Evolutionary conservation across 192 early-diverging fungal genomes (phyloP), one percentile per base, ranked within the genome.

Genomic region (Chytriomyces sp.): DNA sequence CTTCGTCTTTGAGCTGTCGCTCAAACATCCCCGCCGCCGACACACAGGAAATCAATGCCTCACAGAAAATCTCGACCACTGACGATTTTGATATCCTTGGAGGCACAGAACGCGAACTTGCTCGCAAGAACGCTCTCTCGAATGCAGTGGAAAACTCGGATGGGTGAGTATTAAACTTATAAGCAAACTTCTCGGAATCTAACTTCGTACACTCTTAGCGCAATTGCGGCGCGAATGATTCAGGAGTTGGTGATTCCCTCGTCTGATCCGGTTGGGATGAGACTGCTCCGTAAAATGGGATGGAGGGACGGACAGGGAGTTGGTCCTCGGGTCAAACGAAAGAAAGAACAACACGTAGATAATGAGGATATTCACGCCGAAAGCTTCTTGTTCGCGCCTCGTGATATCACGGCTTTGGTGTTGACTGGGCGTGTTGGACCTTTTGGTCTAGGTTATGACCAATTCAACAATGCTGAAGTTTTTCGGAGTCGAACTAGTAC

Each of bases 281-380:
- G 82, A 40, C 70, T 98, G 5, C 77, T 98, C 74, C 77, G 86
- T 17, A 78, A 83, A 53, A 93, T 96, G 94, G 94, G 94, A 0
- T 95, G 93, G 93, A 85, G 89, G 54, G 87, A 92, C 39, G 94
- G 94, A 4, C 92, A 94, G 63, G 92, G 91, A 1, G 84, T 96
- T 39, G 94, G 94, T 3, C 88, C 93, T 4, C 83, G 90, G 19
- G 78, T 85, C 6, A 81, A 77, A 65, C 72, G 82, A 22, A 86
- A 78, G 41, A 72, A 70, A 52, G 55, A 39, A 10, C 26, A 60
- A 25, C 33, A 31, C 59, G 39, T 17, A 56, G 58, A 2, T 7
- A 82, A 81, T 12, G 83, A 91, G 5, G 84, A 82, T n/a, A 75
- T 80, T 7, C 66, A 82, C 57, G 81, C 88, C n/a, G 62, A 68